Base-by-base conservation (phyloP, 805 yeast genomes). In the Priceomyces melissophilus region DNA sequence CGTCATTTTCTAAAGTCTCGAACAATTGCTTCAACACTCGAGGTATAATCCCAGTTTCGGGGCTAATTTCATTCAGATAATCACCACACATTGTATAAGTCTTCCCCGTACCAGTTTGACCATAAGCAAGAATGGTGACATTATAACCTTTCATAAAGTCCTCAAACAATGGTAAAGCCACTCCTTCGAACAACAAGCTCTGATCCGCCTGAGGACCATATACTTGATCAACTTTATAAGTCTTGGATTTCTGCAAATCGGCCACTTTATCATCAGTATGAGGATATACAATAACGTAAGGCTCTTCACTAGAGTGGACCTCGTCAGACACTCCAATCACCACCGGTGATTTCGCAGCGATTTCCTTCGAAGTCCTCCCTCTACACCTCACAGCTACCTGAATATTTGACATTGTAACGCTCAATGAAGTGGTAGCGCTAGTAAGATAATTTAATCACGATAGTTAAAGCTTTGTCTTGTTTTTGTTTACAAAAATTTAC, bases 101-200 rank as follows among this genome's bases (percentile, higher is more conserved):
- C 53, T 87, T 88, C 17, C 96, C 96, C 0, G 95, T 85, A 1
- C 96, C 93, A 0, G 96, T 88, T 73, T 87, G 95, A 15, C 83
- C 83, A 54, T 78, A 78, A 0, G 93, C 95, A 49, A 88, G 71
- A 23, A 87, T 74, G 0, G 96, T 84, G 49, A 89, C 87, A 56
- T 87, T 87, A 47, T 60, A 71, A 11, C 83, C 82, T 36, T 59
- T 56, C 37, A 76, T 45, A 56, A 82, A 84, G 14, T 91, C 95
- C 39, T 73, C 65, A 42, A 88, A 63, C 44, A 88, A 75, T 46
- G 90, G 96, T 17, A 74, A 71, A 0, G 90, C 95, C 13, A 83
- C 82, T 17, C 76, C 76, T 15, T 81, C 78, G 50, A 82, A 89
- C 1, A 89, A 58, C 30, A 72, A 64, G 33, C 69, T 64, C 60